These are phyloP conservation scores for Amanita rubescens DNA, from an alignment of 768 basidiomycete genomes.

Conservation along the genomic window DNA sequence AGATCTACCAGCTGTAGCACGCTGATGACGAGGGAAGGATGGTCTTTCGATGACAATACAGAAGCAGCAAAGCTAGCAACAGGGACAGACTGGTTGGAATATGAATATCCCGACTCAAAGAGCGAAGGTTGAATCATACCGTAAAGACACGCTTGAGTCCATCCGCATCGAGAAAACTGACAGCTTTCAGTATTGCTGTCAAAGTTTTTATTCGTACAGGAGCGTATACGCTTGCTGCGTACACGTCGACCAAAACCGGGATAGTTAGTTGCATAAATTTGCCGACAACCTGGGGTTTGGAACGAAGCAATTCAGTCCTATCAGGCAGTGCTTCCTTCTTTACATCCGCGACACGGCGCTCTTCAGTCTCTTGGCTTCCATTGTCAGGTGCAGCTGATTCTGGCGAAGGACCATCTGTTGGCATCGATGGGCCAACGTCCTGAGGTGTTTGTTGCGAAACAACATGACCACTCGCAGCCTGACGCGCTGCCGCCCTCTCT, in stretches of 20 bases:
- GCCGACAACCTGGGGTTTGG: slow-evolving; percentile 66
- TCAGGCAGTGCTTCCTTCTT: slow-evolving; percentile 34
- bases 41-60: slow-evolving; percentile 88
- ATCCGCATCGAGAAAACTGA: slow-evolving; percentile 78
- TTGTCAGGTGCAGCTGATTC: slow-evolving; percentile 18
- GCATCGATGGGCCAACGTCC: slow-evolving; percentile 13
- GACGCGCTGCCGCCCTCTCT: slow-evolving; percentile 65
- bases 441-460: slow-evolving; percentile 20
- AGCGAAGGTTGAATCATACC: slow-evolving; percentile 36
- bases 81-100: slow-evolving; percentile 67
- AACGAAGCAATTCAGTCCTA: slow-evolving; percentile 69
- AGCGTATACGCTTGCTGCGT: slow-evolving; percentile 91
- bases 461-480: slow-evolving; percentile 30
- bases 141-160: slow-evolving; percentile 70
- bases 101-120: slow-evolving; percentile 6
- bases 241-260: slow-evolving; percentile 96
- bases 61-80: slow-evolving; percentile 94
- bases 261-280: slow-evolving; percentile 85
- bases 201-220: slow-evolving; percentile 86
- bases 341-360: slow-evolving; percentile 25
- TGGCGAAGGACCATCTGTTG: slow-evolving; percentile 21
- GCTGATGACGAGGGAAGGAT: slow-evolving; percentile 76
- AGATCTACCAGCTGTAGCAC: slow-evolving; percentile 93
- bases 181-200: slow-evolving; percentile 82
- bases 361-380: slow-evolving; percentile 36